Evolutionary conservation across 2,329 filamentous ascomycete species (phyloP).

Genomic region (Fusarium brevicatenulatum): DNA sequence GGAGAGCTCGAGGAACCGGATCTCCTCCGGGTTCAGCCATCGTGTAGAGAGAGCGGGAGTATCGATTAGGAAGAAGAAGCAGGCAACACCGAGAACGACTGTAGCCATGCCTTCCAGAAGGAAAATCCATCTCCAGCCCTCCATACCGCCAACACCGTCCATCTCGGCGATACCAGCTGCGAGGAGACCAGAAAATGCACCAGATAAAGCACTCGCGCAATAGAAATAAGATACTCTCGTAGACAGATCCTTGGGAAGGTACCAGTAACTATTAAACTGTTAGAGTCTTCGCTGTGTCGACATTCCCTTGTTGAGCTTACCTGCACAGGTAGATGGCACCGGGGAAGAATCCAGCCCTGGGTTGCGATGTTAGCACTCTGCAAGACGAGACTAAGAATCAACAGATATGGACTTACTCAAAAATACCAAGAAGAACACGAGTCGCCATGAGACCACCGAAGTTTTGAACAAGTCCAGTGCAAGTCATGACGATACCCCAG

Average conservation of each 20-base stretch:
- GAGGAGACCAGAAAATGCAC: constrained; percentile 76
- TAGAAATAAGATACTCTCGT: constrained; percentile 78
- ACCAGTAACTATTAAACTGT: constrained; percentile 68
- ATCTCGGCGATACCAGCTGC: constrained; percentile 74
- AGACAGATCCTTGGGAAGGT: constrained; percentile 65
- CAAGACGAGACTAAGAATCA: too few species aligned
- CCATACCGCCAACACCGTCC: constrained; percentile 65
- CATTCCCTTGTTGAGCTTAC: neutral
- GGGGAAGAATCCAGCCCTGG: constrained; percentile 71
- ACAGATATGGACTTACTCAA: constrained; percentile 55
- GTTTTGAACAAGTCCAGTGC: constrained; percentile 69
- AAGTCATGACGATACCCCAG: constrained; percentile 73
- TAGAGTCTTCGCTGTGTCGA: neutral
- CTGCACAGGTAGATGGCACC: constrained; percentile 78
- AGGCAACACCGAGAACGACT: constrained; percentile 49
- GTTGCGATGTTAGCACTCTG: too few species aligned
- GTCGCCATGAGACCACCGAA: constrained; percentile 70
- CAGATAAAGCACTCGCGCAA: constrained; percentile 78
- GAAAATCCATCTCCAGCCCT: constrained; percentile 46
- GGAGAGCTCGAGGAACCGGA: constrained; percentile 41
- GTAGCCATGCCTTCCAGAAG: constrained; percentile 47
- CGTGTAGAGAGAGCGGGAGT: constrained; percentile 48
- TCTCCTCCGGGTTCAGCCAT: constrained; percentile 48
- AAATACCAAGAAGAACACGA: constrained; percentile 72
- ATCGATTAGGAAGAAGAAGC: constrained; percentile 59